Base-by-base conservation (phyloP, 495 filamentous ascomycete genomes). In the Talaromyces nanjingensis region DNA sequence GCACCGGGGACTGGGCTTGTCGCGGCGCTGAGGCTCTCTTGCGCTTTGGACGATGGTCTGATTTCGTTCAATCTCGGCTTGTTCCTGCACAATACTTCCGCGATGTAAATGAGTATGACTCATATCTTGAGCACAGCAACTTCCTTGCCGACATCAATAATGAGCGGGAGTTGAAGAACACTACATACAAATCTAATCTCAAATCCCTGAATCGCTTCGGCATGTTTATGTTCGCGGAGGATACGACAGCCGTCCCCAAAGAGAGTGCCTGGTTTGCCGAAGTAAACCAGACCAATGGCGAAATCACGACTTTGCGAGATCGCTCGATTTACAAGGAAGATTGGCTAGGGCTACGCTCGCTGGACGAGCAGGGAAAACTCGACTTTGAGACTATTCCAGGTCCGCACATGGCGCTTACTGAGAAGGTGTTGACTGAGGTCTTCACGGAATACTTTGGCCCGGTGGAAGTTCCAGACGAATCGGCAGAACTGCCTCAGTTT, bases 91-190 rank as follows among this genome's bases (percentile, higher is more conserved):
- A 99, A 77, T 99, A 99, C 74, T 98, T 88, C 79, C 87, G 93
- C 25, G 85, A 94, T 68, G 86, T 88, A 0, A 78, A 74, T 2
- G 83, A 91, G 65, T 73, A 91, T 62, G 87, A 88, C 4, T 70
- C 74, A 34, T 98, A 97, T 72, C 81, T 97, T 18, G 87, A 90
- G 69, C 65, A 87, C 72, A 94, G 91, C 71, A 96, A 93, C 70
- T 97, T 93, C 73, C 80, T 99, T n/a, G 94, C 93, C n/a, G 93
- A 98, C 73, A 87, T 98, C 74, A 99, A 99, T 76, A 97, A 97
- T 71, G 94, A 98, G 83, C 82, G 96, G 2, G 72, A 54, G 18
- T 25, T 70, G 60, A 96, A 93, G 82, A 97, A 93, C 66, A 67
- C 71, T 52, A 82, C 76, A 7, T 98, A 98, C 73, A 87, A 82